Base-by-base conservation (phyloP, 2,329 filamentous ascomycete genomes). In the Calonectria hawksworthii region DNA sequence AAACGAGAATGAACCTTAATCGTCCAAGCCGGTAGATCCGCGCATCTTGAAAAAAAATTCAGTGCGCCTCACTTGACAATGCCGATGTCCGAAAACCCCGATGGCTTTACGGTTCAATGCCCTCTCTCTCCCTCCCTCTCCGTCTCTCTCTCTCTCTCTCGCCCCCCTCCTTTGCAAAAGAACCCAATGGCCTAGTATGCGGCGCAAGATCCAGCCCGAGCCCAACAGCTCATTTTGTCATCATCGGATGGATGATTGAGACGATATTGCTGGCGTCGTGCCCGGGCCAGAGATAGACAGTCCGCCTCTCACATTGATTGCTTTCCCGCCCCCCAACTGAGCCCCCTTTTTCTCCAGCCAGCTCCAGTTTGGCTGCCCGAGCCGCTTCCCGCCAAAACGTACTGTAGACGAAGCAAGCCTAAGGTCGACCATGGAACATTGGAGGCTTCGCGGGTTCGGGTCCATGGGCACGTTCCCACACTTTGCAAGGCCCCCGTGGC, bases 201-300 rank as follows among this genome's bases (percentile, higher is more conserved):
- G 66, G 66, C 66, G 66, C 66, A 68, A 41, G 66, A 68, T 59
- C n/a, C 66, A 36, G 52, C 66, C 51, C 51, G n/a, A 16, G 51
- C 38, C 21, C 38, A 52, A 28, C 54, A 41, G 32, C 26, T 26
- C 23, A 44, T 56, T n/a, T 47, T 47, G 38, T 47, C 21, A n/a
- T 4, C n/a, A 30, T 56, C 18, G 61, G 52, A 59, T 47, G 41
- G 28, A 69, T 52, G 28, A 59, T 61, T 69, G 67, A 61, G 67
- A 69, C 23, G 34, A 61, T 38, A 61, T 61, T 61, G 34, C 30
- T 47, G 36, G 52, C 38, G 41, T 50, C 21, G 52, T 69, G 36
- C 67, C 47, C 67, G 28, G 52, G 51, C 51, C 67, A 44, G 32
- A 68, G 34, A 56, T 32, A 54, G 50, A 56, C 23, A 38, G 34